phyloP scores from a whole-genome alignment of 768 basidiomycete species.

The Boletus huronensis region DNA sequence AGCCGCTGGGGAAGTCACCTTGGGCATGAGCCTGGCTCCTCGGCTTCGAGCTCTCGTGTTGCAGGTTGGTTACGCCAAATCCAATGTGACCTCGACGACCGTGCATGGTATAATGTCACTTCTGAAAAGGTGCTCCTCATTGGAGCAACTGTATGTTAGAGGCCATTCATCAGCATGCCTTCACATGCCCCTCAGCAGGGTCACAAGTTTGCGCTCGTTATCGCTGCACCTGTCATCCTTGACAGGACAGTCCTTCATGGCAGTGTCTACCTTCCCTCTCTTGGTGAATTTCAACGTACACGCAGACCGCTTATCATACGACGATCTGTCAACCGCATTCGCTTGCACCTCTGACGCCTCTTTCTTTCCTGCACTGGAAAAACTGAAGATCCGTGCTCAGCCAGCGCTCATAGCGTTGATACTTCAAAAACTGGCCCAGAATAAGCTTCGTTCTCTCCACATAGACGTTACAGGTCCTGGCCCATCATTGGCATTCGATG shows the following conservation, averaged over 20 bases:
- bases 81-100: slow-evolving; percentile 26
- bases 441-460: slow-evolving; percentile 35
- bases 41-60: slow-evolving; percentile 36
- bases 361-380: slow-evolving; percentile 37
- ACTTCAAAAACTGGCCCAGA: slow-evolving; percentile 31
- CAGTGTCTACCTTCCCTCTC: slow-evolving; percentile 36
- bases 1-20: slow-evolving; percentile 10
- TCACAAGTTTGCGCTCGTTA: slow-evolving; percentile 35
- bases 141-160: slow-evolving; percentile 39
- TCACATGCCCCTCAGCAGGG: slow-evolving; percentile 31
- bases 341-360: not conserved
- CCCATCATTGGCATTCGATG: slow-evolving; percentile 33
- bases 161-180: slow-evolving; percentile 32
- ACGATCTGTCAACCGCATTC: slow-evolving; percentile 14
- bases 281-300: slow-evolving; percentile 45
- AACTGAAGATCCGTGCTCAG: slow-evolving; percentile 40
- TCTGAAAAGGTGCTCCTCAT: slow-evolving; percentile 23
- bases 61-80: slow-evolving; percentile 25
- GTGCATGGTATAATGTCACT: slow-evolving; percentile 19
- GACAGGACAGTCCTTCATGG: slow-evolving; percentile 34
- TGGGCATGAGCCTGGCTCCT: slow-evolving; percentile 32
- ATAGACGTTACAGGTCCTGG: slow-evolving; percentile 36
- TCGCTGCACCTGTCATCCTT: slow-evolving; percentile 42
- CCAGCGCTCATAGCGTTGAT: slow-evolving; percentile 34
- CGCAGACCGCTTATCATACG: slow-evolving; percentile 35